These are phyloP conservation scores for Sungouiozyma intestinalis DNA, from an alignment of 805 yeast genomes.

Conservation along the genomic window DNA sequence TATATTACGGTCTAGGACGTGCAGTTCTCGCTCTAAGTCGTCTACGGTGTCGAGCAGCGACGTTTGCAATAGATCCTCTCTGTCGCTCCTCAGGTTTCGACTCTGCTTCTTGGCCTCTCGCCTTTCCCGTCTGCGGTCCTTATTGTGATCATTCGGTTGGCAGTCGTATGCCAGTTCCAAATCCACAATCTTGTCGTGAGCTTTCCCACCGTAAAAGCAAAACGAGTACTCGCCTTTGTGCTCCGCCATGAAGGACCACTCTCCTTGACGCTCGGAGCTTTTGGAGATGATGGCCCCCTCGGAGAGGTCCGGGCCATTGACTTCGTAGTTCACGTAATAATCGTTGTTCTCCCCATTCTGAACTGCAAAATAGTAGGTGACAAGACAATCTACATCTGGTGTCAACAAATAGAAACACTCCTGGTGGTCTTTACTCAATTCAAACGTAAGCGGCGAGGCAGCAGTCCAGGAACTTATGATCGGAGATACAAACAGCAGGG, in stretches of 20 bases:
- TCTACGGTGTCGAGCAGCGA: constrained; percentile 35
- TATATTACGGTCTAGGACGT: constrained; percentile 45
- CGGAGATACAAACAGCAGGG: neutral
- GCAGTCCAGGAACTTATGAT: neutral
- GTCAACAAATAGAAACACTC: constrained; percentile 23
- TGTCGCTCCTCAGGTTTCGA: constrained; percentile 10
- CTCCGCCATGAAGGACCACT: constrained; percentile 59
- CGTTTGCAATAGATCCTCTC: constrained; percentile 15
- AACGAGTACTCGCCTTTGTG: constrained; percentile 72
- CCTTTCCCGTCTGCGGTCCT: constrained; percentile 47
- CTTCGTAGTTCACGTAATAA: constrained; percentile 18
- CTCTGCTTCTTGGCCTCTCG: constrained; percentile 32
- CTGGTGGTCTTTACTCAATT: constrained; percentile 12
- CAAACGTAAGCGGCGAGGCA: constrained; percentile 23
- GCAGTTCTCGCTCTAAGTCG: constrained; percentile 50
- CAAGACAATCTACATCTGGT: constrained; percentile 56
- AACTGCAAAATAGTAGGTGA: constrained; percentile 28
- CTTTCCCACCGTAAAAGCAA: constrained; percentile 77
- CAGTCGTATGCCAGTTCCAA: constrained; percentile 48
- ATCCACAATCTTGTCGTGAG: constrained; percentile 74
- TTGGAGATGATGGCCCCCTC: constrained; percentile 36
- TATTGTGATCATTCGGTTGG: constrained; percentile 21
- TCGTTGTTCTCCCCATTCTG: constrained; percentile 20
- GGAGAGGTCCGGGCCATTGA: constrained; percentile 27
- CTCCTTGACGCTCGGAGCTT: constrained; percentile 65